A percentile compares a stretch with the other conserved stretches of the same genome.
Conservation (phyloP, 306 rosid genomes). For the Prunus dulcis region DNA sequence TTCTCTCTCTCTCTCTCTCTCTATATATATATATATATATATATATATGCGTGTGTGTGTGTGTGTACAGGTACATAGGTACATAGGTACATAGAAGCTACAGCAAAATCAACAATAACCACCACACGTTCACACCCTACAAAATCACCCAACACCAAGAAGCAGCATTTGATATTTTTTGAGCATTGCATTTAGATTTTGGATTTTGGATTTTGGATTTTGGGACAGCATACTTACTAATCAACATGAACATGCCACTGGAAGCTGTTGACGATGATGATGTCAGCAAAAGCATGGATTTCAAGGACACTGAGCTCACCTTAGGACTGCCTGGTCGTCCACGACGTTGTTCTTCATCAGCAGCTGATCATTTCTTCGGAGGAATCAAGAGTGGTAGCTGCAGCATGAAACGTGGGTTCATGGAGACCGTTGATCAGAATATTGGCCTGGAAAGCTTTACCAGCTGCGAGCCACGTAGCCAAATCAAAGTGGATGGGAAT, state of each 20-base stretch:
- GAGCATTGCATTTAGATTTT: too few species aligned
- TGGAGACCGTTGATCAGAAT: constrained; percentile 13
- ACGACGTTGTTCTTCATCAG: background rate
- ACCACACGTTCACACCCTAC: background rate
- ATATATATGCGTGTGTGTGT: accelerated
- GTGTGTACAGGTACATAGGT: too few species aligned
- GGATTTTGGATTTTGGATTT: too few species aligned
- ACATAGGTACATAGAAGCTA: too few species aligned
- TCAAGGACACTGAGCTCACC: constrained; percentile 33
- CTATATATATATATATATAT: background rate
- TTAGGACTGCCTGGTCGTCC: constrained; percentile 20
- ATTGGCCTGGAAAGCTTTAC: background rate
- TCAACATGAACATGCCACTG: too few species aligned
- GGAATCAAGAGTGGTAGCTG: background rate
- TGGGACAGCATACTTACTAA: too few species aligned
- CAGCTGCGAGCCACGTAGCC: background rate
- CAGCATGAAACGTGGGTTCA: constrained; percentile 20
- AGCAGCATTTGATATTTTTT: too few species aligned
- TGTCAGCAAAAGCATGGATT: constrained; percentile 3
- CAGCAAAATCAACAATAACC: background rate
- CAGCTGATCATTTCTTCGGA: background rate
- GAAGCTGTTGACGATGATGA: background rate
- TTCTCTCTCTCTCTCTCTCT: background rate
- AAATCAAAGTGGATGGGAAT: background rate
- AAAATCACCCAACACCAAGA: background rate